Percentiles rank a stretch among this genome's conserved stretches.
These are phyloP conservation scores for Colletotrichum eleusines DNA, from an alignment of 2,329 filamentous ascomycete species.

Conservation along the genomic window DNA sequence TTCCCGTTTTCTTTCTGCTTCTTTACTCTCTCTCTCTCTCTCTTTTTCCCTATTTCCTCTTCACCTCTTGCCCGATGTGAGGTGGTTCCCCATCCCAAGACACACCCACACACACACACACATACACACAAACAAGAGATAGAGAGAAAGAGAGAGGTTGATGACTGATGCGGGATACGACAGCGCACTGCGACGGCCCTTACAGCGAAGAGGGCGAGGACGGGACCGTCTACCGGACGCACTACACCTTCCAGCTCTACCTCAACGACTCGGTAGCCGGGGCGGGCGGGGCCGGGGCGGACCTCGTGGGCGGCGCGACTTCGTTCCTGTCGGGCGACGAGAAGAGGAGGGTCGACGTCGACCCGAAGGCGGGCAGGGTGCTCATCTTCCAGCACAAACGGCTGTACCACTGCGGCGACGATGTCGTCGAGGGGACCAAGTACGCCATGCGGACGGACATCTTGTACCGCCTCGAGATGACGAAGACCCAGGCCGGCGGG, in stretches of 20 bases:
- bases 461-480: slow-evolving; percentile 53
- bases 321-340: slow-evolving; percentile 62
- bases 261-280: slow-evolving; percentile 62
- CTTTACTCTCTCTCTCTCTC: too few relatives aligned
- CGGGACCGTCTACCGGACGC: slow-evolving; percentile 57
- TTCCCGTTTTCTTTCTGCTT: too few relatives aligned
- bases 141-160: neutral
- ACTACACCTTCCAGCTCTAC: slow-evolving; percentile 69
- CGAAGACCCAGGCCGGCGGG: slow-evolving; percentile 3
- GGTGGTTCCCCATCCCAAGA: neutral
- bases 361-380: slow-evolving; percentile 69
- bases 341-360: slow-evolving; percentile 61
- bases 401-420: slow-evolving; percentile 66
- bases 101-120: too few relatives aligned
- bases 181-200: slow-evolving; percentile 75
- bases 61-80: neutral
- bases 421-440: slow-evolving; percentile 64
- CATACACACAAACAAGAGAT: neutral
- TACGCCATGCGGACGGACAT: slow-evolving; percentile 69
- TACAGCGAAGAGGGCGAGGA: slow-evolving; percentile 67
- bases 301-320: slow-evolving; percentile 66
- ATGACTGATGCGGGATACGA: slow-evolving; percentile 27
- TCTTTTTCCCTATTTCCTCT: neutral
- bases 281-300: slow-evolving; percentile 47
- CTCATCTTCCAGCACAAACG: slow-evolving; percentile 69